These are phyloP conservation scores for Cyanidioschyzon merolae DNA, from an alignment of 23 red algal species.

Conservation along the genomic window DNA sequence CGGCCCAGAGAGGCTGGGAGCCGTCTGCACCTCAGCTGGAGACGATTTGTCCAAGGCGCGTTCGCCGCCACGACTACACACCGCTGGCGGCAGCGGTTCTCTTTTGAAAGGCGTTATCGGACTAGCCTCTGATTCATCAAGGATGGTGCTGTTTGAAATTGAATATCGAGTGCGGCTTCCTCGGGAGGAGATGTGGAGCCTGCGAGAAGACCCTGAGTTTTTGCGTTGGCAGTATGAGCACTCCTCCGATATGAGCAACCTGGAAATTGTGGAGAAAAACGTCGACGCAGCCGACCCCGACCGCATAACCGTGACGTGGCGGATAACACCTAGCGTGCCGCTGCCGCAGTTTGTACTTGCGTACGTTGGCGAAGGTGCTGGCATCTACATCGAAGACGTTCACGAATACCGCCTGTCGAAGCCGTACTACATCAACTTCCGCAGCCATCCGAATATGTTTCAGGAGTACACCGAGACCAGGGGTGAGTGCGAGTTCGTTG, in stretches of 20 bases:
- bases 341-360: slow-evolving; percentile 3
- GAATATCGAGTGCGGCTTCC: slow-evolving; percentile 6
- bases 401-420: neutral
- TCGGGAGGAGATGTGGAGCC: slow-evolving; percentile 9
- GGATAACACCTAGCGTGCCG: neutral
- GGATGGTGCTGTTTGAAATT: slow-evolving; percentile 7
- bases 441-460: slow-evolving; percentile 18
- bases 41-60: no score
- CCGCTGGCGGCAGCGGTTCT: no score
- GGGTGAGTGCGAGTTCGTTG: neutral
- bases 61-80: no score
- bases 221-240: slow-evolving; percentile 16
- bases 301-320: neutral
- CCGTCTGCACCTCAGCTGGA: no score
- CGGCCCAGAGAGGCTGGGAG: no score
- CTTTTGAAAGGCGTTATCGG: no score
- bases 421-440: neutral
- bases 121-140: no score
- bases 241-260: slow-evolving; percentile 8
- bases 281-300: neutral
- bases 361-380: neutral
- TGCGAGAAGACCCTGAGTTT: slow-evolving; percentile 1
- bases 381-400: slow-evolving; percentile 1
- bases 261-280: slow-evolving; percentile 10
- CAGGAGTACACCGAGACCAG: slow-evolving; percentile 13